Evolutionary conservation across 2,329 filamentous ascomycete species (phyloP).

Genomic region (Rutstroemia sp.): DNA sequence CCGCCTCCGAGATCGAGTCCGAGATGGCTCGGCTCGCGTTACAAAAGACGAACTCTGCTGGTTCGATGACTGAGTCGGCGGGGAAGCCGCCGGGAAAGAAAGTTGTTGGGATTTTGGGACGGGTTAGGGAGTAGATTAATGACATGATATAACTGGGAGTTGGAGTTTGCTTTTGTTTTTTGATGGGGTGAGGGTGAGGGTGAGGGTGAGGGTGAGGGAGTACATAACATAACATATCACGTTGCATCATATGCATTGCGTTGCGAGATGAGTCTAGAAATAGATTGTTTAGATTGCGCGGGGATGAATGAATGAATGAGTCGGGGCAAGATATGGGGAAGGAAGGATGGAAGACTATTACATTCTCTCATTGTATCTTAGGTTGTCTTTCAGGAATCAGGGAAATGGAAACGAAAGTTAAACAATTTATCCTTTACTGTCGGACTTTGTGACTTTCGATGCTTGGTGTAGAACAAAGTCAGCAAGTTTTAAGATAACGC

Average conservation of each 20-base stretch:
- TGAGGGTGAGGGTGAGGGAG: not conserved
- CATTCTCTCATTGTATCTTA: too few relatives aligned
- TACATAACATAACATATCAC: not conserved
- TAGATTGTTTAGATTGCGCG: not conserved
- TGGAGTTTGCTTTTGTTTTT: not conserved
- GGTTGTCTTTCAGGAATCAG: too few relatives aligned
- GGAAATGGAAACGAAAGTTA: too few relatives aligned
- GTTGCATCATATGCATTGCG: not conserved
- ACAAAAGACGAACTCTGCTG: constrained; percentile 3
- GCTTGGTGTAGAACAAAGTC: too few relatives aligned
- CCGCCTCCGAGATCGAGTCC: not conserved
- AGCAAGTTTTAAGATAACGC: too few relatives aligned
- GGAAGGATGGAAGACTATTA: too few relatives aligned
- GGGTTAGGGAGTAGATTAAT: not conserved
- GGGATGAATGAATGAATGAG: too few relatives aligned
- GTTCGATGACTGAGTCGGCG: not conserved
- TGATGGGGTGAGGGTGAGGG: not conserved
- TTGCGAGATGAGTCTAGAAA: not conserved
- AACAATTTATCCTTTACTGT: too few relatives aligned
- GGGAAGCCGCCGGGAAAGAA: constrained; percentile 1
- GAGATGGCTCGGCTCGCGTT: constrained; percentile 2
- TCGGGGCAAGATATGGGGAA: too few relatives aligned
- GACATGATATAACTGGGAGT: not conserved
- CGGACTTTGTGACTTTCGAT: too few relatives aligned
- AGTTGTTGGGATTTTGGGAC: not conserved